phyloP scores from a whole-genome alignment of 2,329 filamentous ascomycete species.

The Exophiala sp. region DNA sequence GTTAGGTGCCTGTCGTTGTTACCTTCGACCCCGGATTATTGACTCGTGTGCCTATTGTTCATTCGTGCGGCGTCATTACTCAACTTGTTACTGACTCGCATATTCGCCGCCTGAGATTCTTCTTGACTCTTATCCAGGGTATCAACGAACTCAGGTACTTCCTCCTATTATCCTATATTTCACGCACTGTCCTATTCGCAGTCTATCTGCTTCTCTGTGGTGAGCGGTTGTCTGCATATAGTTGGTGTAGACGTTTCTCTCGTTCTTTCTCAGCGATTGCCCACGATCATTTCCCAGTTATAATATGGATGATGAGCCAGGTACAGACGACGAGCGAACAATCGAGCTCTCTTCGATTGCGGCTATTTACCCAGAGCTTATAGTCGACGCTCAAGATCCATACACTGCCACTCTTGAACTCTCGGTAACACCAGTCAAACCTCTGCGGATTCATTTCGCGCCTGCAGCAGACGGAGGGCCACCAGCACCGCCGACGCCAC shows the following conservation, averaged over 20 bases:
- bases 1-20: too few relatives aligned
- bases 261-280: background rate
- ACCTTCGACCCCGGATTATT: too few relatives aligned
- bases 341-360: slow-evolving; percentile 55
- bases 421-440: slow-evolving; percentile 49
- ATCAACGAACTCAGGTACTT: slow-evolving; percentile 4
- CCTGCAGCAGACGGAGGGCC: slow-evolving; percentile 34
- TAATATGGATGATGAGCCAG: slow-evolving; percentile 36
- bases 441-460: slow-evolving; percentile 45
- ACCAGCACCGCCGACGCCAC: slow-evolving; percentile 37
- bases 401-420: slow-evolving; percentile 52
- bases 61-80: background rate
- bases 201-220: too few relatives aligned
- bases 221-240: too few relatives aligned
- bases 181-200: too few relatives aligned
- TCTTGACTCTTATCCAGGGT: background rate
- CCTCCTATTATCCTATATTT: background rate
- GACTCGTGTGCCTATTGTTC: background rate
- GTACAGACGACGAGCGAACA: slow-evolving; percentile 49
- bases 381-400: slow-evolving; percentile 41
- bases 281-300: slow-evolving; percentile 8
- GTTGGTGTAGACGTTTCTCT: too few relatives aligned
- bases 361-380: slow-evolving; percentile 58
- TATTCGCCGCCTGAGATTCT: background rate
- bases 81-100: background rate